These are phyloP conservation scores for Carex pumila DNA, from an alignment of 176 grass and related monocot species.

Conservation along the genomic window DNA sequence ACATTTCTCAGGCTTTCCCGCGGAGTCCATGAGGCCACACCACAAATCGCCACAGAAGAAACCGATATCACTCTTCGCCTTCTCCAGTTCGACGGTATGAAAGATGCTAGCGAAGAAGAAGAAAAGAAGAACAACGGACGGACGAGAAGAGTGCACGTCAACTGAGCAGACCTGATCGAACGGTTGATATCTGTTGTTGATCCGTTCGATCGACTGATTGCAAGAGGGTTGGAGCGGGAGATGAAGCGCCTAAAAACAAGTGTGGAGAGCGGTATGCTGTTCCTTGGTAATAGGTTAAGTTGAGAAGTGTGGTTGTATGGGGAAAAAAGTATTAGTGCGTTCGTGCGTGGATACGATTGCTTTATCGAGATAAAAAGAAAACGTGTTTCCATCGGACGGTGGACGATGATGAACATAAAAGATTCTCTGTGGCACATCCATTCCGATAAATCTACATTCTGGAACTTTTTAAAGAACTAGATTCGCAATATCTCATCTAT, in stretches of 20 bases:
- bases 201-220: neutral
- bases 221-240: neutral
- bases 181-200: neutral
- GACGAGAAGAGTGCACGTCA: neutral
- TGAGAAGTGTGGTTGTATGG: neutral
- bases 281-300: neutral
- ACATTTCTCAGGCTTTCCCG: slow-evolving; percentile 53
- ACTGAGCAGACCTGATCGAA: neutral
- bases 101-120: neutral
- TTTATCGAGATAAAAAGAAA: slow-evolving; percentile 1
- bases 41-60: slow-evolving; percentile 89
- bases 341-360: slow-evolving; percentile 17
- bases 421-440: neutral
- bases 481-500: neutral
- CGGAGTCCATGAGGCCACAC: slow-evolving; percentile 86
- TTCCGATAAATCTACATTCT: neutral
- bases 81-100: slow-evolving; percentile 69
- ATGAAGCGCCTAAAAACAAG: slow-evolving; percentile 1
- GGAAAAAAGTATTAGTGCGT: neutral
- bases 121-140: neutral
- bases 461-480: neutral
- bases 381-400: neutral
- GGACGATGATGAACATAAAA: neutral
- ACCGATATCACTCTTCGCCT: slow-evolving; percentile 32
- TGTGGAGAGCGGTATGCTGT: slow-evolving; percentile 1